Percentiles rank a stretch among this genome's conserved stretches.
These are phyloP conservation scores for Bombardia bombarda DNA, from an alignment of 495 filamentous ascomycete species.

Conservation along the genomic window DNA sequence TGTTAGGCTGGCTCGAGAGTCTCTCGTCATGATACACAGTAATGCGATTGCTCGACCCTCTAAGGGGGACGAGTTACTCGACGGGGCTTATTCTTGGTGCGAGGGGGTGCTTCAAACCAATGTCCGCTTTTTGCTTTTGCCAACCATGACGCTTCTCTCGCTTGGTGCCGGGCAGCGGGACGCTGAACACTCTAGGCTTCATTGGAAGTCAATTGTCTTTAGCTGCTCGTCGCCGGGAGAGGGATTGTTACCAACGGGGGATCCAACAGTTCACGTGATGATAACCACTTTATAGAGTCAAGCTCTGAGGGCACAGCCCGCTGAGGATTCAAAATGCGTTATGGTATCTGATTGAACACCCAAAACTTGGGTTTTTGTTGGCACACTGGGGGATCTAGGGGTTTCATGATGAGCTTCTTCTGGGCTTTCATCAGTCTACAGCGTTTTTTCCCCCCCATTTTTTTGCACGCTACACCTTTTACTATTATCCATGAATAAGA, in stretches of 20 bases:
- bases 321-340: slow-evolving; percentile 67
- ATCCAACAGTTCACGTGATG: slow-evolving; percentile 80
- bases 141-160: no score
- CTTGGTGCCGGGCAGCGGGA: slow-evolving; percentile 19
- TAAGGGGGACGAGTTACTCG: slow-evolving; percentile 73
- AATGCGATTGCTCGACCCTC: slow-evolving; percentile 85
- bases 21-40: slow-evolving; percentile 91
- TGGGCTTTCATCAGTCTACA: no score
- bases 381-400: no score
- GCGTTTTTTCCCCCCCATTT: no score
- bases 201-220: slow-evolving; percentile 29
- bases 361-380: no score
- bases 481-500: no score
- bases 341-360: slow-evolving; percentile 72
- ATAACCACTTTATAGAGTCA: slow-evolving; percentile 98
- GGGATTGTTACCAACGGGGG: slow-evolving; percentile 8
- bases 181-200: slow-evolving; percentile 39
- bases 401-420: no score
- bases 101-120: slow-evolving; percentile 56
- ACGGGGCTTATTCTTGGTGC: slow-evolving; percentile 99
- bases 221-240: slow-evolving; percentile 21
- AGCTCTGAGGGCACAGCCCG: slow-evolving; percentile 70
- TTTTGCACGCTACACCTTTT: no score
- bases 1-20: slow-evolving; percentile 37
- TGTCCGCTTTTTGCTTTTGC: slow-evolving; percentile 19